These are phyloP conservation scores for Fusarium coicis DNA, from an alignment of 2,329 filamentous ascomycete genomes.

Conservation along the genomic window DNA sequence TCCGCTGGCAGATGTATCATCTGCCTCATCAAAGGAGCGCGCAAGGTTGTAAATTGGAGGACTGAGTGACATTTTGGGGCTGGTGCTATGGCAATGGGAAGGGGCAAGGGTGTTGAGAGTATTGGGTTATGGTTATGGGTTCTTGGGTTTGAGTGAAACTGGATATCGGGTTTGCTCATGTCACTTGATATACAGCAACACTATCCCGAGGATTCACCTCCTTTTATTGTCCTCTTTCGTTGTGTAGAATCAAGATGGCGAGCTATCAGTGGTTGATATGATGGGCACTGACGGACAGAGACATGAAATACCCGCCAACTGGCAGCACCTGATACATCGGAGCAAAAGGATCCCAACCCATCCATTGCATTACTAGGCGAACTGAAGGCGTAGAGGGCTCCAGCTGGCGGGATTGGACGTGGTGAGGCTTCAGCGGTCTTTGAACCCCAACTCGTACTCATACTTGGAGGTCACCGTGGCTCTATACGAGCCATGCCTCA, in stretches of 20 bases:
- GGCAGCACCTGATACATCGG: constrained; percentile 7
- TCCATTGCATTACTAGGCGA: neutral
- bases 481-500: constrained; percentile 5
- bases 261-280: neutral
- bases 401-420: neutral
- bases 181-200: constrained; percentile 34
- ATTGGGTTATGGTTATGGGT: neutral
- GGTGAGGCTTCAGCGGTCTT: constrained; percentile 2
- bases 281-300: constrained; percentile 27
- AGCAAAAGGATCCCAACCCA: neutral
- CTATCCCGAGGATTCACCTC: neutral
- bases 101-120: constrained; percentile 7
- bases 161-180: constrained; percentile 20
- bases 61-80: constrained; percentile 48
- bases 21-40: constrained; percentile 40
- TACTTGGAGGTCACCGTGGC: neutral
- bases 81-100: neutral
- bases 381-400: constrained; percentile 1
- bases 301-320: constrained; percentile 22
- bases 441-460: neutral
- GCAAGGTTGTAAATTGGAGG: constrained; percentile 45
- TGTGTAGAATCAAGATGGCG: neutral
- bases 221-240: neutral
- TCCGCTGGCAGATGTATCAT: constrained; percentile 49
- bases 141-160: neutral